Conservation (phyloP, 2,329 filamentous ascomycete genomes). For the Fusarium nurragi region DNA sequence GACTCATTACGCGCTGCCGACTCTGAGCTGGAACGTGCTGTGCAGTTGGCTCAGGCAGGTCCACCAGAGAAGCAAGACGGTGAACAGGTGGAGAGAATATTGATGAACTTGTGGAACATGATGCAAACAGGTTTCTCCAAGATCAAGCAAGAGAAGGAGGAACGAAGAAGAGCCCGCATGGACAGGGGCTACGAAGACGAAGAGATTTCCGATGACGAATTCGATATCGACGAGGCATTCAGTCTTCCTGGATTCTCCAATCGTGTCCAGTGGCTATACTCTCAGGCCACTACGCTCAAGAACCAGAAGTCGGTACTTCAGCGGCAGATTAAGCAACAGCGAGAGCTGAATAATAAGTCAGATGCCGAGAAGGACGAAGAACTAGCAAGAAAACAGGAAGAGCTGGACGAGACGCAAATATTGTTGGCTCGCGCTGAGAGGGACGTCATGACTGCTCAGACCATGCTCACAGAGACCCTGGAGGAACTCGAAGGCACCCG, state of each 20-base stretch:
- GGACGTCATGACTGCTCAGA: slow-evolving; percentile 53
- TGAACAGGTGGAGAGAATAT: slow-evolving; percentile 65
- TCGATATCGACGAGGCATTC: slow-evolving; percentile 69
- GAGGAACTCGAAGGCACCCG: slow-evolving; percentile 57
- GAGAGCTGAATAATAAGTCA: slow-evolving; percentile 88
- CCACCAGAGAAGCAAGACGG: slow-evolving; percentile 42
- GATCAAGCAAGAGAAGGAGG: slow-evolving; percentile 62
- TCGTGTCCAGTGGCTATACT: slow-evolving; percentile 82
- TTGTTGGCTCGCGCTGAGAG: slow-evolving; percentile 52
- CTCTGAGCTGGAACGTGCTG: slow-evolving; percentile 52
- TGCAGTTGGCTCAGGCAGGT: slow-evolving; percentile 44
- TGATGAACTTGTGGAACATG: slow-evolving; percentile 66
- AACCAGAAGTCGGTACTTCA: slow-evolving; percentile 91
- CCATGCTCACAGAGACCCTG: slow-evolving; percentile 60
- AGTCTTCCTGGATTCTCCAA: slow-evolving; percentile 79
- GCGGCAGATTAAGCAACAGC: slow-evolving; percentile 93
- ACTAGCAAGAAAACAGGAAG: slow-evolving; percentile 65
- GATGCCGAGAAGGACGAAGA: slow-evolving; percentile 76
- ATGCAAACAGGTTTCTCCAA: slow-evolving; percentile 63
- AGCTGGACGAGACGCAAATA: slow-evolving; percentile 59
- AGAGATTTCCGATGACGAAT: slow-evolving; percentile 68
- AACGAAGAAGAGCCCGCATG: slow-evolving; percentile 61
- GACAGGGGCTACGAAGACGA: slow-evolving; percentile 68
- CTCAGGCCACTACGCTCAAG: slow-evolving; percentile 78
- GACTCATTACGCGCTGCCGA: slow-evolving; percentile 64